Evolutionary conservation across 495 filamentous ascomycete species (phyloP).

Genomic region (Podospora anserina): DNA sequence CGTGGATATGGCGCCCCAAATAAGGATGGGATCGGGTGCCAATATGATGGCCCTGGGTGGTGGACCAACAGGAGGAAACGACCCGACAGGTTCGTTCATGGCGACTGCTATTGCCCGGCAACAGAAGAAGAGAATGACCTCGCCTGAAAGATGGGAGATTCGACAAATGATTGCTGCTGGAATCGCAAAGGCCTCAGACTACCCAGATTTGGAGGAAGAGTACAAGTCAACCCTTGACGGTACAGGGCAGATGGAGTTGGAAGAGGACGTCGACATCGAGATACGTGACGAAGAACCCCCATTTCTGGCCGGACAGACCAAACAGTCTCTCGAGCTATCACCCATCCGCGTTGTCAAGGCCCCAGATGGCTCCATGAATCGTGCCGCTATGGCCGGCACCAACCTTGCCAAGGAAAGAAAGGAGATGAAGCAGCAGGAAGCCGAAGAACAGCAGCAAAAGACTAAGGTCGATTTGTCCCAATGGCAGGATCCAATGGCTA

Average conservation of each 20-base stretch:
- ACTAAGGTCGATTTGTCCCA: slow-evolving; percentile 82
- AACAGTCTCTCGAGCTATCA: slow-evolving; percentile 88
- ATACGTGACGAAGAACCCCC: slow-evolving; percentile 94
- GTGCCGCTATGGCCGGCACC: slow-evolving; percentile 90
- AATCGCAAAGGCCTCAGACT: slow-evolving; percentile 82
- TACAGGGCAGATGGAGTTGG: slow-evolving; percentile 85
- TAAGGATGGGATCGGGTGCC: slow-evolving; percentile 81
- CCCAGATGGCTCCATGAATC: slow-evolving; percentile 91
- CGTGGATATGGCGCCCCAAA: slow-evolving; percentile 75
- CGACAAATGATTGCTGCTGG: slow-evolving; percentile 94
- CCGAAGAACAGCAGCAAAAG: slow-evolving; percentile 75
- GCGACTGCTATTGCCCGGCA: slow-evolving; percentile 39
- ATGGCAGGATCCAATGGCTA: slow-evolving; percentile 96
- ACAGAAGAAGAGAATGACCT: slow-evolving; percentile 88
- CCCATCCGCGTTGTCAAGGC: slow-evolving; percentile 97
- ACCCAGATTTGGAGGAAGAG: slow-evolving; percentile 92
- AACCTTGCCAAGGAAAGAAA: slow-evolving; percentile 85
- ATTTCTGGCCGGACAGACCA: slow-evolving; percentile 93
- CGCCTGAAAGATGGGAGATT: slow-evolving; percentile 96
- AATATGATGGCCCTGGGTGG: slow-evolving; percentile 82
- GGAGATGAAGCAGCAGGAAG: slow-evolving; percentile 84
- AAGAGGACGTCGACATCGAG: slow-evolving; percentile 97
- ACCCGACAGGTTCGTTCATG: slow-evolving; percentile 32
- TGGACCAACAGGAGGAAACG: neutral
- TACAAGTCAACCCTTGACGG: slow-evolving; percentile 84